Percentiles rank a stretch among this genome's conserved stretches.
Conservation (phyloP, 306 rosid species). For the Clitoria ternatea region DNA sequence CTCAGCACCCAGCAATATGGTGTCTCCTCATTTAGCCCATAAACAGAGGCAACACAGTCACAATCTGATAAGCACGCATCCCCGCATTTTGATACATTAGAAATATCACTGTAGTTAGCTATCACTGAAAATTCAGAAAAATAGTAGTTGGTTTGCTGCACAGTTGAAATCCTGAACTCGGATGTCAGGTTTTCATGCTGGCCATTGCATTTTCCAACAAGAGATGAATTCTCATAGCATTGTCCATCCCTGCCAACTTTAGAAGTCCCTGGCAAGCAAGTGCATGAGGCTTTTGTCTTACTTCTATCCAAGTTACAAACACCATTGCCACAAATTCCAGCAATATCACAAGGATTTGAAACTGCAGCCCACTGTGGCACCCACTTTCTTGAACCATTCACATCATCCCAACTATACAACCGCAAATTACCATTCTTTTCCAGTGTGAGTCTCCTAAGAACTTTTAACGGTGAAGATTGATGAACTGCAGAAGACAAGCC, state of each 20-base stretch:
- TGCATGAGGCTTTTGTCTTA: slow-evolving; percentile 70
- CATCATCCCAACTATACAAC: slow-evolving; percentile 75
- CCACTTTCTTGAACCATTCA: slow-evolving; percentile 89
- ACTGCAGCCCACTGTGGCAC: slow-evolving; percentile 94
- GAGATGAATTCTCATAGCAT: slow-evolving; percentile 71
- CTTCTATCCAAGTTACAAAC: slow-evolving; percentile 65
- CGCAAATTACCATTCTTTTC: slow-evolving; percentile 79
- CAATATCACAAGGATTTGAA: slow-evolving; percentile 83
- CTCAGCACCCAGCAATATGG: slow-evolving; percentile 84
- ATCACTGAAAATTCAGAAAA: slow-evolving; percentile 69
- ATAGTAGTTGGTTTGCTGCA: slow-evolving; percentile 83
- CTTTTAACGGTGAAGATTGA: slow-evolving; percentile 33
- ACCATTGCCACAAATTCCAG: slow-evolving; percentile 92
- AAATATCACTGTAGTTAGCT: slow-evolving; percentile 74
- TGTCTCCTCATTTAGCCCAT: slow-evolving; percentile 75
- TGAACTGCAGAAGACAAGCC: slow-evolving; percentile 58
- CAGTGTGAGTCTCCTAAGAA: slow-evolving; percentile 56
- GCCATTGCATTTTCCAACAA: slow-evolving; percentile 55
- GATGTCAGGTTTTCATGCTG: slow-evolving; percentile 36
- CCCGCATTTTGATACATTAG: slow-evolving; percentile 67
- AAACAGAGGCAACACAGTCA: slow-evolving; percentile 88
- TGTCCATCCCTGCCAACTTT: slow-evolving; percentile 43
- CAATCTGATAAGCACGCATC: slow-evolving; percentile 80
- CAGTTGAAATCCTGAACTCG: slow-evolving; percentile 45
- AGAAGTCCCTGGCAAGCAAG: slow-evolving; percentile 78